phyloP scores from a whole-genome alignment of 2,329 filamentous ascomycete genomes.

The Alternaria ventricosa region DNA sequence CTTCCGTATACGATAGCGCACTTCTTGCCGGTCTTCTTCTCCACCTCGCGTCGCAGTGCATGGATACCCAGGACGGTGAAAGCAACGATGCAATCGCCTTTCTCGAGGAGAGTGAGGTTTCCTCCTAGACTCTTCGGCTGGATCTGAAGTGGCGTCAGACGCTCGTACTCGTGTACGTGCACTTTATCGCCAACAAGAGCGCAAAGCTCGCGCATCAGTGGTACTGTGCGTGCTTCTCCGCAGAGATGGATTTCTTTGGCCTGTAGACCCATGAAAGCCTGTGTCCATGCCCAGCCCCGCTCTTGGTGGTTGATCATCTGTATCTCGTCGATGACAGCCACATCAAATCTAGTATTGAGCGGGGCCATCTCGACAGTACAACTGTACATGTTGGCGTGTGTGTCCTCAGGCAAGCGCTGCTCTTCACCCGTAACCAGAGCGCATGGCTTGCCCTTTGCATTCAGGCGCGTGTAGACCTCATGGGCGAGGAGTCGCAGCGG shows the following conservation, averaged over 20 bases:
- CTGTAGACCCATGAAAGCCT: constrained; percentile 84
- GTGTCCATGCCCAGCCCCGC: constrained; percentile 93
- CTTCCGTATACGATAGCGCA: constrained; percentile 94
- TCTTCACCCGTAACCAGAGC: constrained; percentile 92
- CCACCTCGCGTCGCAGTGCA: constrained; percentile 77
- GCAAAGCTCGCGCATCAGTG: constrained; percentile 78
- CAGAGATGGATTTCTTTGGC: constrained; percentile 92
- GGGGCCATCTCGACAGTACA: constrained; percentile 95
- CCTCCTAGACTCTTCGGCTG: constrained; percentile 68
- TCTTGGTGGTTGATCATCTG: constrained; percentile 88
- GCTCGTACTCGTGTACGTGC: constrained; percentile 80
- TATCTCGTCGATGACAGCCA: constrained; percentile 97
- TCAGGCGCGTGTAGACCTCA: constrained; percentile 90
- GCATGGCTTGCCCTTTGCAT: constrained; percentile 76
- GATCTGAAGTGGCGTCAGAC: constrained; percentile 77
- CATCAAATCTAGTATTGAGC: constrained; percentile 70
- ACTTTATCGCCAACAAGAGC: constrained; percentile 82
- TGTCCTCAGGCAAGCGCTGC: constrained; percentile 68
- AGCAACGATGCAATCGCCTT: constrained; percentile 88
- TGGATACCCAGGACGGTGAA: constrained; percentile 88
- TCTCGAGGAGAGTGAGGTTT: constrained; percentile 73
- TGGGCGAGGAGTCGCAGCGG: constrained; percentile 88
- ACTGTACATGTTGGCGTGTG: constrained; percentile 66
- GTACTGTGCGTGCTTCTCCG: constrained; percentile 83
- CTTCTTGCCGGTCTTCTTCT: constrained; percentile 74